These are phyloP conservation scores for Pyrus communis DNA, from an alignment of 306 rosid species.

Conservation along the genomic window DNA sequence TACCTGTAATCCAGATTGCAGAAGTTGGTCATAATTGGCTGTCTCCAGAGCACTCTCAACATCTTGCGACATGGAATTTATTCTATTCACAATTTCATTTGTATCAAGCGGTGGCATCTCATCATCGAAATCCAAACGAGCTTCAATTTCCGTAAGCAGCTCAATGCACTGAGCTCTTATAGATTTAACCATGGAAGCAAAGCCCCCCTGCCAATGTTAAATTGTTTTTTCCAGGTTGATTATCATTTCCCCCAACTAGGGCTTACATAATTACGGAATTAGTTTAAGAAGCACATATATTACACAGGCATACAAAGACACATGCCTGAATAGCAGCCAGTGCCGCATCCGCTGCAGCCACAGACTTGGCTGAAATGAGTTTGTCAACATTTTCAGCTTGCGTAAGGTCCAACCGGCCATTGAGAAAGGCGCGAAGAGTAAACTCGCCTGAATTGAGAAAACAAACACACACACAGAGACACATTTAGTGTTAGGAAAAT, in stretches of 20 bases:
- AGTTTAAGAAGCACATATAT: neutral
- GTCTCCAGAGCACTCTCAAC: conserved; percentile 80
- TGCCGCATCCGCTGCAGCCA: conserved; percentile 95
- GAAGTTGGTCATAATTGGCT: conserved; percentile 89
- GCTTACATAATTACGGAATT: neutral
- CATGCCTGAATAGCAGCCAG: conserved; percentile 84
- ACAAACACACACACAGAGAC: neutral
- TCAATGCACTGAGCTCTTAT: conserved; percentile 74
- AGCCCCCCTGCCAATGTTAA: conserved; percentile 67
- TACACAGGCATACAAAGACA: neutral
- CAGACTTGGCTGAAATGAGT: conserved; percentile 61
- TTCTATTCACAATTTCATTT: conserved; percentile 43
- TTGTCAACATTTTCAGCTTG: conserved; percentile 88
- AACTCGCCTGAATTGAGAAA: conserved; percentile 61
- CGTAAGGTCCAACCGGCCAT: conserved; percentile 85
- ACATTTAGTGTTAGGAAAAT: neutral
- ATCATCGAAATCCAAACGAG: conserved; percentile 89
- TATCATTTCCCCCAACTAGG: neutral
- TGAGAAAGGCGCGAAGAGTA: conserved; percentile 91
- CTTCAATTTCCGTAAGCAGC: conserved; percentile 92
- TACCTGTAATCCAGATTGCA: conserved; percentile 95
- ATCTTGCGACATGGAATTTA: conserved; percentile 57
- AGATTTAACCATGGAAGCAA: conserved; percentile 70
- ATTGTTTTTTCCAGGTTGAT: neutral
- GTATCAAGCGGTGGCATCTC: conserved; percentile 88